Conservation (phyloP, 148 eudicot species). For the Amaranthus cruentus region DNA sequence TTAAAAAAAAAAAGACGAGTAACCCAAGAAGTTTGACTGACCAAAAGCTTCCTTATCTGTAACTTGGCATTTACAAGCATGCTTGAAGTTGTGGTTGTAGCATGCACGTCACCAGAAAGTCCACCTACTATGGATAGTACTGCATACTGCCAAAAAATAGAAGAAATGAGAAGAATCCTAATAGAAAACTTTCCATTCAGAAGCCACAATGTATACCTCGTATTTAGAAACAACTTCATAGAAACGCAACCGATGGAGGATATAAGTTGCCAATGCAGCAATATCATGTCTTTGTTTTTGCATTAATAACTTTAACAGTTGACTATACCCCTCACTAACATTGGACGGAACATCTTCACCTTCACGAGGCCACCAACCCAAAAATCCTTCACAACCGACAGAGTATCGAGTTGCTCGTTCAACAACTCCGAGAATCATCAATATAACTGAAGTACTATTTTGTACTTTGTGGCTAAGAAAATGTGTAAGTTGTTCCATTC, state of each 20-base stretch:
- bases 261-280: slow-evolving; percentile 73
- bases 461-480: slow-evolving; percentile 41
- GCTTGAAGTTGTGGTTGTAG: slow-evolving; percentile 35
- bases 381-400: slow-evolving; percentile 92
- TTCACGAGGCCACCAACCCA: slow-evolving; percentile 99
- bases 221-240: slow-evolving; percentile 90
- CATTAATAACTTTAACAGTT: slow-evolving; percentile 72
- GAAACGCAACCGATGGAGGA: slow-evolving; percentile 82
- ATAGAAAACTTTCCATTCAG: background rate
- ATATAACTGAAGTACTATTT: slow-evolving; percentile 47
- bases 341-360: slow-evolving; percentile 69
- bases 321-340: slow-evolving; percentile 79
- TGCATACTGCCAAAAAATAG: slow-evolving; percentile 50
- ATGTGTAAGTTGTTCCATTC: slow-evolving; percentile 69
- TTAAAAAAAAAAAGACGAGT: background rate
- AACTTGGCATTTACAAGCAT: slow-evolving; percentile 52
- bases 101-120: slow-evolving; percentile 35
- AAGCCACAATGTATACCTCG: slow-evolving; percentile 54
- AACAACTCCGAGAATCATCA: slow-evolving; percentile 78
- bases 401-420: slow-evolving; percentile 86
- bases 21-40: slow-evolving; percentile 25
- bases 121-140: slow-evolving; percentile 62
- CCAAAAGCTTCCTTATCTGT: slow-evolving; percentile 82
- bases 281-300: slow-evolving; percentile 81
- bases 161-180: slow-evolving; percentile 15